A percentile compares a stretch with the other conserved stretches of the same genome.
Evolutionary conservation across 2,329 filamentous ascomycete species (phyloP).

Genomic region (Aspergillus ustus): DNA sequence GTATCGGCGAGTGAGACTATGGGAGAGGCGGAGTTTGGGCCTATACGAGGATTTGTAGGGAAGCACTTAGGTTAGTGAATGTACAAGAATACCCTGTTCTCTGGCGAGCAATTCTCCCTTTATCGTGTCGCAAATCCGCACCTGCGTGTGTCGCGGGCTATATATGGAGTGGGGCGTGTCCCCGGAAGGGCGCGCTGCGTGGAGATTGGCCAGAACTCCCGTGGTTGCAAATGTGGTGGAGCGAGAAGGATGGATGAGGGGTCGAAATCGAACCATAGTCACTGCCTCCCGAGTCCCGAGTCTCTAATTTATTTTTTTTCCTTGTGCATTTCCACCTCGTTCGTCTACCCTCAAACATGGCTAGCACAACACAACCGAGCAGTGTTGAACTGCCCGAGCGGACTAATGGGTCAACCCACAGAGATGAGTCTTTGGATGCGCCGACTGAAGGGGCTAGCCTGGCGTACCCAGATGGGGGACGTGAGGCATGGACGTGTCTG

Average conservation of each 20-base stretch:
- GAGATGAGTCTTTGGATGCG: background rate
- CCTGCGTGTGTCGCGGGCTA: background rate
- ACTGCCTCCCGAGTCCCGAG: background rate
- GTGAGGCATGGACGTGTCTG: slow-evolving; percentile 40
- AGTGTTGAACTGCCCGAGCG: background rate
- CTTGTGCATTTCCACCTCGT: background rate
- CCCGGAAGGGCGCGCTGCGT: background rate
- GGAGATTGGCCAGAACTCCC: background rate
- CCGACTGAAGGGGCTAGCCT: slow-evolving; percentile 16
- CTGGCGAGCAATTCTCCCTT: too few species aligned
- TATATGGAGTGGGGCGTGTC: background rate
- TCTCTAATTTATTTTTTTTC: background rate
- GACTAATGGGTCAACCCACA: background rate
- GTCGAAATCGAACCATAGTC: background rate
- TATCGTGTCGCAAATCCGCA: background rate
- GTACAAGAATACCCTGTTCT: background rate
- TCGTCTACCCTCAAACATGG: background rate
- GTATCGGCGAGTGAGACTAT: background rate
- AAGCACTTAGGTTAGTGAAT: background rate
- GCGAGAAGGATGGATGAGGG: background rate
- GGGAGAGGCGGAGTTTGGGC: background rate
- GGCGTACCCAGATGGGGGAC: slow-evolving; percentile 37
- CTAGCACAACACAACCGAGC: background rate
- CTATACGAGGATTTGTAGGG: background rate
- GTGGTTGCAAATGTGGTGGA: background rate